Conservation (phyloP, 371 early-diverging fungal species). For the Syncephalastrum racemosum region DNA sequence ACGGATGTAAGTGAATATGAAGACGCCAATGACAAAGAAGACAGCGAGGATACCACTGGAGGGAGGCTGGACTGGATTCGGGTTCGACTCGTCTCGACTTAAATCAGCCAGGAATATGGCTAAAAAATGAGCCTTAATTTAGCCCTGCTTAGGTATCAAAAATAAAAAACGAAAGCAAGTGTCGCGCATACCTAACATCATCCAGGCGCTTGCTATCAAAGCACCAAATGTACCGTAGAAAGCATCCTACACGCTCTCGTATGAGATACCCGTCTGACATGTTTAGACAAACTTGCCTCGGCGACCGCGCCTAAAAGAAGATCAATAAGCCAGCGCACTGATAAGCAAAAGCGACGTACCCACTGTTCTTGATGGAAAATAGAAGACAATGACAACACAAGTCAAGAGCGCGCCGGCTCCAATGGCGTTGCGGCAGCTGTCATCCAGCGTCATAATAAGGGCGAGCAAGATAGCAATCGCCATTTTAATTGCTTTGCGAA, state of each 20-base stretch:
- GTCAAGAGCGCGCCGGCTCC: constrained; percentile 17
- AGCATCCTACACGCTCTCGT: constrained; percentile 21
- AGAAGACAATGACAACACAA: constrained; percentile 21
- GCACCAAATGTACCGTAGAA: constrained; percentile 31
- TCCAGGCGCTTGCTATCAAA: constrained; percentile 20
- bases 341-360: constrained; percentile 11
- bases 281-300: constrained; percentile 4
- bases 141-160: too few relatives aligned
- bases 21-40: constrained; percentile 40
- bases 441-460: constrained; percentile 22
- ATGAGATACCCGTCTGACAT: too few relatives aligned
- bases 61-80: constrained; percentile 32
- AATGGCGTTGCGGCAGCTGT: constrained; percentile 8
- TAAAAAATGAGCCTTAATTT: constrained; percentile 6
- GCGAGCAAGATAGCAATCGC: constrained; percentile 31
- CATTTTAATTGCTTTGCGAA: constrained; percentile 35
- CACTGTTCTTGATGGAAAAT: constrained; percentile 22
- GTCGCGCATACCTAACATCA: too few relatives aligned
- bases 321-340: neutral
- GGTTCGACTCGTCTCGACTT: constrained; percentile 24
- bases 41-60: constrained; percentile 36
- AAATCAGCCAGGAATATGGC: constrained; percentile 35
- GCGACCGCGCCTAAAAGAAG: neutral
- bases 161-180: too few relatives aligned
- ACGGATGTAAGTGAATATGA: constrained; percentile 32